Conservation (phyloP, 495 filamentous ascomycete species). For the Lindgomyces ingoldianus region DNA sequence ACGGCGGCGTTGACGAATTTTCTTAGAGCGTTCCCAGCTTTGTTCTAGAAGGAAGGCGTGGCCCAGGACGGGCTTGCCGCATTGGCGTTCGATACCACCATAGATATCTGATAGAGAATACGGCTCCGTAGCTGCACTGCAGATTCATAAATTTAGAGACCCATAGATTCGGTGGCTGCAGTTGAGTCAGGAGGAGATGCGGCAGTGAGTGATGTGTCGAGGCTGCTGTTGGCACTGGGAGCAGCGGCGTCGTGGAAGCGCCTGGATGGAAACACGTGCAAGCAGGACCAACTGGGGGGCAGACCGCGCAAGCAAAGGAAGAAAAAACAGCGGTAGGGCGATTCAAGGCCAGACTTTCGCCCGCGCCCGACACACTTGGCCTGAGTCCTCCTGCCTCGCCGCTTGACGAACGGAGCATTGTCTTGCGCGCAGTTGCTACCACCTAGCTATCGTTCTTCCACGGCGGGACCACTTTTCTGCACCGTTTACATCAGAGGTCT, state of each 20-base stretch:
- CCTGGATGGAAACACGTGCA: conserved; percentile 19
- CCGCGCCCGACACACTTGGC: background rate
- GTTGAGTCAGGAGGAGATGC: too few species aligned
- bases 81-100: conserved; percentile 36
- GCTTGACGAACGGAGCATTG: too few species aligned
- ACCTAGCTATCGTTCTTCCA: background rate
- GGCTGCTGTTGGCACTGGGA: conserved; percentile 11
- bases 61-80: conserved; percentile 1
- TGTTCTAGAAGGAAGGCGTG: conserved; percentile 28
- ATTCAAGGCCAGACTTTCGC: background rate
- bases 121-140: too few species aligned
- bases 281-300: background rate
- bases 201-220: conserved; percentile 3
- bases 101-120: conserved; percentile 24
- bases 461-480: conserved; percentile 12
- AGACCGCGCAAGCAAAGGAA: background rate
- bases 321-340: background rate
- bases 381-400: too few species aligned
- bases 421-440: too few species aligned
- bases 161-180: too few species aligned
- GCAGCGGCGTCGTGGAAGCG: conserved; percentile 20
- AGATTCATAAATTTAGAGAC: too few species aligned
- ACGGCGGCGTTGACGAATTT: conserved; percentile 14
- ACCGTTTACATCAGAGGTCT: conserved; percentile 26
- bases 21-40: conserved; percentile 20